Base-by-base conservation (phyloP, 768 basidiomycete genomes). In the Neoboletus magnificus region DNA sequence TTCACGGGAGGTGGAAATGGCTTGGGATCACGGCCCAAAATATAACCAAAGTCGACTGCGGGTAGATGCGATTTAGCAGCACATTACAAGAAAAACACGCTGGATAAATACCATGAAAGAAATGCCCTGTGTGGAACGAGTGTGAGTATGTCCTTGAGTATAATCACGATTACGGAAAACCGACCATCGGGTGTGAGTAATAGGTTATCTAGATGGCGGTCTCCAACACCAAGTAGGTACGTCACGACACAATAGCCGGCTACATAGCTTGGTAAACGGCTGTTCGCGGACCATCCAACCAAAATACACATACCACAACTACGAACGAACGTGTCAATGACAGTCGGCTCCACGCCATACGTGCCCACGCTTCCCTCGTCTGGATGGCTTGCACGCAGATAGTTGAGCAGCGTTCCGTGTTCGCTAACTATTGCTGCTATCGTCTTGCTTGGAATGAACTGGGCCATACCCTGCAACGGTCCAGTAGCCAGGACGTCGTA, bases 181-280 rank as follows among this genome's bases (percentile, higher is more conserved):
- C 54, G 62, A 83, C 93, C 97, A 71, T 98, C 97, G 0, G 97
- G 89, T 1, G 94, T 81, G 18, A 99, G 77, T 52, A 99, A 82
- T 5, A 99, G 74, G 66, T 99, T 99, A 70, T 98, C 97, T 41
- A 98, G 73, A 74, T 99, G 96, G 1, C 97, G 86, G 72, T 99
- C 97, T 4, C 97, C 97, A 1, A 99, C 96, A 2, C 97, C 97
- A 25, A 98, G 81, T 3, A 98, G 71, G 66, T 98, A 99, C 0
- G 97, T 98, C 36, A 98, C 86, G 29, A 98, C 96, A 63, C 94
- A 98, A 71, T 98, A 99, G 0, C 97, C 97, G 54, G 97, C 96
- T 98, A 65, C 37, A 56, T 41, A 56, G 37, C 42, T 62, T 42
- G 63, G 56, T 64, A 48, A 63, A n/a, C 36, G 27, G 35, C 53